Conservation (phyloP, 2,329 filamentous ascomycete genomes). For the Colletotrichum camelliae region DNA sequence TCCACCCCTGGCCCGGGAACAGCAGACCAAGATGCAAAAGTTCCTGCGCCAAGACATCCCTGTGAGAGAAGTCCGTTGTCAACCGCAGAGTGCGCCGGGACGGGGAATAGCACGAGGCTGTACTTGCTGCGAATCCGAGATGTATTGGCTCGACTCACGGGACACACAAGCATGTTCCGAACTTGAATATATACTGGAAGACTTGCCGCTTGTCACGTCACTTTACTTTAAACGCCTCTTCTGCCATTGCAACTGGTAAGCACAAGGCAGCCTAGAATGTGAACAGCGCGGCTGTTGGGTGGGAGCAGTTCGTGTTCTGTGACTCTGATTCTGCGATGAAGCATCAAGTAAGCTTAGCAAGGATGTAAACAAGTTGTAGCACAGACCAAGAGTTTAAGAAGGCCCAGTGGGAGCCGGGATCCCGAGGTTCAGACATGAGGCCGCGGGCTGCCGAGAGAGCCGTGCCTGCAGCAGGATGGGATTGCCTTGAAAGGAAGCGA, state of each 20-base stretch:
- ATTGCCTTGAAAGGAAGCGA: background rate
- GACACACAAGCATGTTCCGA: accelerated
- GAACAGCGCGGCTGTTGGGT: too few relatives aligned
- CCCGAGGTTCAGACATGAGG: background rate
- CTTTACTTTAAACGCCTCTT: accelerated
- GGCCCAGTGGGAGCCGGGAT: background rate
- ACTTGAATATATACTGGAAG: accelerated
- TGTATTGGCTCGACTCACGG: background rate
- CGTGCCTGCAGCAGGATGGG: background rate
- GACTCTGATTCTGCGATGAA: background rate
- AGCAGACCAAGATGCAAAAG: background rate
- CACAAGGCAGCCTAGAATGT: background rate
- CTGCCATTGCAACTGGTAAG: background rate
- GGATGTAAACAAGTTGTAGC: background rate
- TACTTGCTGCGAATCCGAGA: accelerated
- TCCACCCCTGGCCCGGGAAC: background rate
- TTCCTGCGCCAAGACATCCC: background rate
- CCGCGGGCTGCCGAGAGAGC: background rate
- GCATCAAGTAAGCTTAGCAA: background rate
- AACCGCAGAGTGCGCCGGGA: background rate
- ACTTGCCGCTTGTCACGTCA: background rate
- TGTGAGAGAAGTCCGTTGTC: background rate
- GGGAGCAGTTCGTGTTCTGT: accelerated
- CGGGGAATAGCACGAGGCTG: background rate
- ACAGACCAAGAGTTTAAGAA: background rate